A percentile compares a stretch with the other conserved stretches of the same genome.
Evolutionary conservation across 106 monocot species (phyloP).

Genomic region (Phalaenopsis aphrodite): DNA sequence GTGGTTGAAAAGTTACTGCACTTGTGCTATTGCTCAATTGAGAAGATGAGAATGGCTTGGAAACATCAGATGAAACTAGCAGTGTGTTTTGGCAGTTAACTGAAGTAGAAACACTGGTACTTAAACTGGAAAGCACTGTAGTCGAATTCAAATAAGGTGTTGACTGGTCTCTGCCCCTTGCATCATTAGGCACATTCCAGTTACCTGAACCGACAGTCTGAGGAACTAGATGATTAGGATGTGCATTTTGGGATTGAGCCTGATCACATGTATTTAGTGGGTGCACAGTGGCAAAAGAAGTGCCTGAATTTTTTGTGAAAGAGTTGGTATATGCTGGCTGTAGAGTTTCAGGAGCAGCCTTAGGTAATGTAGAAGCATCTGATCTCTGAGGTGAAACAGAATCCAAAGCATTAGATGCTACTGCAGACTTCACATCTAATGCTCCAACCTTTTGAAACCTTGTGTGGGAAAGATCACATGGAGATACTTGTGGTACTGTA

Average conservation of each 20-base stretch:
- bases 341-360: not conserved
- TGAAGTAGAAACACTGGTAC: not conserved
- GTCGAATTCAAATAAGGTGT: slow-evolving; percentile 6
- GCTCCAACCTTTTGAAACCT: not conserved
- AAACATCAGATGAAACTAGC: not conserved
- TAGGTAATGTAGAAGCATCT: slow-evolving; percentile 13
- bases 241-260: not conserved
- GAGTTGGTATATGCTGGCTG: not conserved
- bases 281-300: not conserved
- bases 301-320: not conserved
- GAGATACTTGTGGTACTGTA: not conserved
- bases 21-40: slow-evolving; percentile 7
- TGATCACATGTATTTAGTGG: not conserved
- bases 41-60: slow-evolving; percentile 10
- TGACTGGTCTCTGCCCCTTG: not conserved
- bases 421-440: not conserved
- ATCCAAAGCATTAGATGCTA: slow-evolving; percentile 1
- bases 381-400: slow-evolving; percentile 14
- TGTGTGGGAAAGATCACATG: not conserved
- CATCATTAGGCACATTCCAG: not conserved
- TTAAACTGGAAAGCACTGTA: not conserved
- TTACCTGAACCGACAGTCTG: not conserved
- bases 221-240: not conserved
- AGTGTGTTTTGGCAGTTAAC: slow-evolving; percentile 6
- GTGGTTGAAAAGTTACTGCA: slow-evolving; percentile 4